Evolutionary conservation across 108 stramenopile species (phyloP).

Genomic region (Fragilaria radians): DNA sequence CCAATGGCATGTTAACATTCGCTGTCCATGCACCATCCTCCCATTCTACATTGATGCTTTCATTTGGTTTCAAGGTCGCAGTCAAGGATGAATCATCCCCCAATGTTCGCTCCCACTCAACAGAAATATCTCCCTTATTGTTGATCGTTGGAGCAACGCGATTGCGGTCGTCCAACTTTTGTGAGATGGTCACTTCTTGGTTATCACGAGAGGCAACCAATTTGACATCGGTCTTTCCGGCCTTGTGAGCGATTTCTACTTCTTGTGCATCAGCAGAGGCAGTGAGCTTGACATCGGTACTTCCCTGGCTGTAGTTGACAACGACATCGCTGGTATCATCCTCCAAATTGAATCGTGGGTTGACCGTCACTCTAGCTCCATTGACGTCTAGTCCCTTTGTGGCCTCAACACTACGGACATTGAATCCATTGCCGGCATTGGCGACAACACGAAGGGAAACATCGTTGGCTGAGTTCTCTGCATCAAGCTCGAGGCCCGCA

Average conservation of each 20-base stretch:
- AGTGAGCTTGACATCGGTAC: slow-evolving; percentile 20
- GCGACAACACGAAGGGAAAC: slow-evolving; percentile 37
- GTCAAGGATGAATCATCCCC: slow-evolving; percentile 63
- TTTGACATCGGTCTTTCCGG: slow-evolving; percentile 47
- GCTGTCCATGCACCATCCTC: slow-evolving; percentile 80
- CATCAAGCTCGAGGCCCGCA: slow-evolving; percentile 61
- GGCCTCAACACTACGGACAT: slow-evolving; percentile 46
- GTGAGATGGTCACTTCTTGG: slow-evolving; percentile 48
- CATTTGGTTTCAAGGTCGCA: slow-evolving; percentile 74
- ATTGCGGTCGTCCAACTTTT: slow-evolving; percentile 64
- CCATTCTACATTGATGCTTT: slow-evolving; percentile 76
- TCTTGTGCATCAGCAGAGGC: slow-evolving; percentile 59
- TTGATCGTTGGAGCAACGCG: slow-evolving; percentile 70
- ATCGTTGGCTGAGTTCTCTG: slow-evolving; percentile 65
- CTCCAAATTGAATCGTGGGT: slow-evolving; percentile 66
- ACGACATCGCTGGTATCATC: slow-evolving; percentile 62
- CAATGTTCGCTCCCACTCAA: slow-evolving; percentile 74
- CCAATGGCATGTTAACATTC: slow-evolving; percentile 71
- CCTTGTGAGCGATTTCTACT: slow-evolving; percentile 64
- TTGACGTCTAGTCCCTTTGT: slow-evolving; percentile 77
- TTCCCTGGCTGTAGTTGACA: slow-evolving; percentile 62
- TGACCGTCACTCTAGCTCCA: slow-evolving; percentile 72
- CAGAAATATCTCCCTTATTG: slow-evolving; percentile 57
- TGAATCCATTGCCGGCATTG: slow-evolving; percentile 34
- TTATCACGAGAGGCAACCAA: slow-evolving; percentile 51